A percentile compares a stretch with the other conserved stretches of the same genome.
Conservation (phyloP, 352 stramenopile species). For the Phytopythium mirpurense region DNA sequence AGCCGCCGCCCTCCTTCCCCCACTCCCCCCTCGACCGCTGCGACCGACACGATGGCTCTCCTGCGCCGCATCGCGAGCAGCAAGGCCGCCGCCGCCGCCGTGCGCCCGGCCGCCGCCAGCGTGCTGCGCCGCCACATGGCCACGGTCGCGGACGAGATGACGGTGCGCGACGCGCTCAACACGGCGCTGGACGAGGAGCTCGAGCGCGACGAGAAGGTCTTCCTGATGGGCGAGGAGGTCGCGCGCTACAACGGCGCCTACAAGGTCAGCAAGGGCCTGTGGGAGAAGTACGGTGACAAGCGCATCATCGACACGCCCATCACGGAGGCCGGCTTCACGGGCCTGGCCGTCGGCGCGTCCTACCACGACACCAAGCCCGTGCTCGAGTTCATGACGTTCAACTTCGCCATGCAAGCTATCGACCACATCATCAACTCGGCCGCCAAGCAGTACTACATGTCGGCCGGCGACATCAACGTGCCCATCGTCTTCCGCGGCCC, state of each 20-base stretch:
- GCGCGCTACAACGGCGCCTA: slow-evolving; percentile 99
- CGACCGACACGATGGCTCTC: slow-evolving; percentile 30
- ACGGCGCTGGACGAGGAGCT: slow-evolving; percentile 99
- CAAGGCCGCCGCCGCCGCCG: slow-evolving; percentile 22
- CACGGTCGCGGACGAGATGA: slow-evolving; percentile 85
- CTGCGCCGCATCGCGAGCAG: slow-evolving; percentile 43
- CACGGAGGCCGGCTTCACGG: slow-evolving; percentile 96
- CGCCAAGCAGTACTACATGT: slow-evolving; percentile 99
- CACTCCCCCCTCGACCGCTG: background rate
- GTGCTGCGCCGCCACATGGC: slow-evolving; percentile 64
- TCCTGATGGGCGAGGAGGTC: slow-evolving; percentile 97
- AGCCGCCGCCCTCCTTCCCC: background rate
- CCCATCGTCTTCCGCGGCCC: slow-evolving; percentile 99
- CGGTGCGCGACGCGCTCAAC: slow-evolving; percentile 98
- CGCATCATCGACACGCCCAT: slow-evolving; percentile 99
- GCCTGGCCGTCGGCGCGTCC: slow-evolving; percentile 91
- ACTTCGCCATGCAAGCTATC: slow-evolving; percentile 99
- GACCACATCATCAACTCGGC: slow-evolving; percentile 99
- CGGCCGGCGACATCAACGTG: slow-evolving; percentile 95
- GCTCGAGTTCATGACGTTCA: slow-evolving; percentile 99
- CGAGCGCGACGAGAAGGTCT: slow-evolving; percentile 93
- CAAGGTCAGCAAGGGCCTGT: slow-evolving; percentile 98
- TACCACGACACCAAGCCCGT: slow-evolving; percentile 98
- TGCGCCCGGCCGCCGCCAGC: slow-evolving; percentile 13
- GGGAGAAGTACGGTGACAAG: slow-evolving; percentile 99